Evolutionary conservation across 441 rosid species (phyloP).

Genomic region (Euphorbia corollata): DNA sequence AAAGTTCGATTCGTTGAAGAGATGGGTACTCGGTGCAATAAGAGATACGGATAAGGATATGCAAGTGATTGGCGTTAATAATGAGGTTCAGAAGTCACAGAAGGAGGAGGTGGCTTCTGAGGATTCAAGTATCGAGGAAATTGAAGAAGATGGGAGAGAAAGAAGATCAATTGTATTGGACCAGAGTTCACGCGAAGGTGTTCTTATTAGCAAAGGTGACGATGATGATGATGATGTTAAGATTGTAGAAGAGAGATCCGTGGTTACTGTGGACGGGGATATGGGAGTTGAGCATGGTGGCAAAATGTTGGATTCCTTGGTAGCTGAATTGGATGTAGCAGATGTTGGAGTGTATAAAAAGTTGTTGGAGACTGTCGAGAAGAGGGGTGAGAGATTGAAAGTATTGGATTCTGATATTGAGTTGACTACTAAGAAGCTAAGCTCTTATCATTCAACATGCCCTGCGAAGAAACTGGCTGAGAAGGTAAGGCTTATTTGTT

Average conservation of each 20-base stretch:
- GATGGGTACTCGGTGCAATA: slow-evolving; percentile 35
- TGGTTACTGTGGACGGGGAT: slow-evolving; percentile 33
- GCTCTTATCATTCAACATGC: slow-evolving; percentile 31
- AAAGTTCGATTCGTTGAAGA: slow-evolving; percentile 32
- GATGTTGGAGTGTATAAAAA: slow-evolving; percentile 51
- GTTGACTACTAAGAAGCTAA: slow-evolving; percentile 40
- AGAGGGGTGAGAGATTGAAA: slow-evolving; percentile 37
- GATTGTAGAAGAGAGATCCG: slow-evolving; percentile 37
- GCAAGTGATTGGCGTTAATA: slow-evolving; percentile 37
- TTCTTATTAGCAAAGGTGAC: slow-evolving; percentile 16
- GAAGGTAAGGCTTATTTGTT: slow-evolving; percentile 29
- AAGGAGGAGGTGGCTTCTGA: slow-evolving; percentile 36
- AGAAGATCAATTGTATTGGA: slow-evolving; percentile 22
- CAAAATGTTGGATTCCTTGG: slow-evolving; percentile 34
- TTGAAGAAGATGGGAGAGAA: slow-evolving; percentile 33
- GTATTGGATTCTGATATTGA: slow-evolving; percentile 50
- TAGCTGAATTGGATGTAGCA: slow-evolving; percentile 27
- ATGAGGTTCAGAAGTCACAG: slow-evolving; percentile 25
- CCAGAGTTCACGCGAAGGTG: slow-evolving; percentile 6
- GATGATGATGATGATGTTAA: slow-evolving; percentile 29
- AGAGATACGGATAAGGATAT: slow-evolving; percentile 31
- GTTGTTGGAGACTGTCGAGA: slow-evolving; percentile 50
- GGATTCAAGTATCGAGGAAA: slow-evolving; percentile 55
- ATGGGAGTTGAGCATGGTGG: slow-evolving; percentile 36
- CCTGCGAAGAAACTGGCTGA: slow-evolving; percentile 31